phyloP scores from a whole-genome alignment of 169 alveolate genomes.

The Ichthyophthirius multifiliis region DNA sequence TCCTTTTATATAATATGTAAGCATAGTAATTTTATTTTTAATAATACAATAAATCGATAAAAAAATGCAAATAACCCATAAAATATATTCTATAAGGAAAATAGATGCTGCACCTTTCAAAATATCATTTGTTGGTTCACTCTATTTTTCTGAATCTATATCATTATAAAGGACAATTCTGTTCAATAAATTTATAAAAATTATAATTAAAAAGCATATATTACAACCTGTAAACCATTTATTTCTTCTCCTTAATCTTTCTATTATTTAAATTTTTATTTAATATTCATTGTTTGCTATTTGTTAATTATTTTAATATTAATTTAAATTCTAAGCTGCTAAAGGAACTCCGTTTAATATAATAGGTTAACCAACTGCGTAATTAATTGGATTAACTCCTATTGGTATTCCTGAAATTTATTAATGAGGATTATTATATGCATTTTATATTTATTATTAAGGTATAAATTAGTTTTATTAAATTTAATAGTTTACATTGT shows the following conservation, averaged over 20 bases:
- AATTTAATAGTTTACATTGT: too few species aligned
- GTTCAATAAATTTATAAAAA: not conserved
- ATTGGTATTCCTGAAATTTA: too few species aligned
- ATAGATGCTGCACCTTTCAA: not conserved
- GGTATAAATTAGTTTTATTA: too few species aligned
- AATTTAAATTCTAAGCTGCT: too few species aligned
- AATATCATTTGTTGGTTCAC: not conserved
- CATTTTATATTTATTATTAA: too few species aligned
- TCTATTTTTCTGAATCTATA: not conserved
- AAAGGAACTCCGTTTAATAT: too few species aligned
- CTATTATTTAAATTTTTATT: too few species aligned
- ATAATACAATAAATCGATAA: not conserved
- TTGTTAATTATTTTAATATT: too few species aligned
- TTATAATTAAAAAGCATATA: not conserved
- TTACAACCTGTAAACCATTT: constrained; percentile 10
- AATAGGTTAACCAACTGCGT: too few species aligned
- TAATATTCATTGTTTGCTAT: too few species aligned
- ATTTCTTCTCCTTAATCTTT: not conserved
- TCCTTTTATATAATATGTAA: not conserved
- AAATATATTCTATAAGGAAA: not conserved
- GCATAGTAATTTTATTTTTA: not conserved
- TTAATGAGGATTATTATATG: too few species aligned
- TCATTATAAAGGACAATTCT: not conserved
- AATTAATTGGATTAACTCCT: too few species aligned
- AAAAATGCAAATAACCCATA: not conserved